Base-by-base conservation (phyloP, 2,329 filamentous ascomycete genomes). In the Aspergillus unguis region DNA sequence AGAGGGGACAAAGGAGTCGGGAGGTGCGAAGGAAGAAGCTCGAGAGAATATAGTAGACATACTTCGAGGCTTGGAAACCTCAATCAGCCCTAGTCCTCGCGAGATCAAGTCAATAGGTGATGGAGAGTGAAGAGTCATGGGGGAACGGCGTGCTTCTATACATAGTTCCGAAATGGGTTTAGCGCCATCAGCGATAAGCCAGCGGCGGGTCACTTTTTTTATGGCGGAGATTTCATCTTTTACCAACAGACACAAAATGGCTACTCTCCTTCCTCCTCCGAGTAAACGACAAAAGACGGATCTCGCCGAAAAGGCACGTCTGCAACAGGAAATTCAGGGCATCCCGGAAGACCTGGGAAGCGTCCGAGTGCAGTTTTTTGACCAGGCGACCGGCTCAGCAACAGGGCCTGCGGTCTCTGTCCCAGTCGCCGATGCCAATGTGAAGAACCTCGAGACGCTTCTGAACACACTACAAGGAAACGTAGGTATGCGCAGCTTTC, bases 261-360 rank as follows among this genome's bases (percentile, higher is more conserved):
- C 90, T 62, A 95, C 90, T 4, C 75, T 92, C 44, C 71, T 86
- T 5, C 90, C 90, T n/a, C 90, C 89, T 43, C 89, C 90, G 4
- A 92, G 86, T 48, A 97, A 96, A 74, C 84, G 91, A 57, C 91
- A 96, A 68, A 88, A 86, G 71, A 84, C 87, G 45, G 89, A 89
- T 62, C 81, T 81, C 25, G 79, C 87, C 37, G 88, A 90, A 62
- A 84, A 84, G 64, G 82, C 87, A 6, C 80, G 85, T 59, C 76
- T 84, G 43, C 90, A 95, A 66, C 86, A 94, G 67, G 85, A 92
- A 75, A 81, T 92, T 47, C 77, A 85, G 46, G 71, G 71, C 25
- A 81, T 87, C 45, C 82, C 87, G 0, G 82, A 84, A 32, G 81
- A 87, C 59, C 76, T 84, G 44, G 91, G 90, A 59, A 90, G 85